These are phyloP conservation scores for Aspergillus sp. DNA, from an alignment of 2,329 filamentous ascomycete genomes.

Conservation along the genomic window DNA sequence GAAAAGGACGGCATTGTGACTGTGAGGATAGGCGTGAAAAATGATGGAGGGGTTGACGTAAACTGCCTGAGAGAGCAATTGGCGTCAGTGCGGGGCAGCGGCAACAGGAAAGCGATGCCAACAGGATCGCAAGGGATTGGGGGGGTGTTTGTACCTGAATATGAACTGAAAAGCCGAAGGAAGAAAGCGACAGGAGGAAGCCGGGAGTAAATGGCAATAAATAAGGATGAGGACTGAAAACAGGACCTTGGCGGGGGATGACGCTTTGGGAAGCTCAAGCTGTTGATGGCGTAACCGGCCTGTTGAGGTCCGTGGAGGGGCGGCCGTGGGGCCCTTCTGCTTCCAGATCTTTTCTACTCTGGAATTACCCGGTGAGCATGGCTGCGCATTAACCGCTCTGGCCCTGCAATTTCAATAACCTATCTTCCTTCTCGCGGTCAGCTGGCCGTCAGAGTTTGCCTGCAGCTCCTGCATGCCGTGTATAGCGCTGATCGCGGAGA, in stretches of 20 bases:
- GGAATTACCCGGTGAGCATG: not conserved
- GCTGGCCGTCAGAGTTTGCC: conserved; percentile 4
- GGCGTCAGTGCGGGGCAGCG: conserved; percentile 29
- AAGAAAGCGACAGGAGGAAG: conserved; percentile 3
- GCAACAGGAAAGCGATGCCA: not conserved
- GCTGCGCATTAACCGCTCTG: not conserved
- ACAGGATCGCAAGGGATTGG: not conserved
- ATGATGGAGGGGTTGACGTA: not conserved
- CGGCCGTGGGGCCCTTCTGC: conserved; percentile 13
- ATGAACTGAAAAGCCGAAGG: not conserved
- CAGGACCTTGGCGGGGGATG: conserved; percentile 10
- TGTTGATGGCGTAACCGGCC: conserved; percentile 22
- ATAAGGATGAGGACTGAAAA: conserved; percentile 12
- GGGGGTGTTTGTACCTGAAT: conserved; percentile 7
- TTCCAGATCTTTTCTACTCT: conserved; percentile 4
- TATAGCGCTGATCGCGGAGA: not conserved
- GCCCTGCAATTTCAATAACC: not conserved
- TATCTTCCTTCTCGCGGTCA: conserved; percentile 1
- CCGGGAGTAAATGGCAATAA: conserved; percentile 9
- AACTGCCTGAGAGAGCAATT: conserved; percentile 4
- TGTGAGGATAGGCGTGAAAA: not conserved
- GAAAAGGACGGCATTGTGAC: conserved; percentile 45
- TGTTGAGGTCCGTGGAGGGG: conserved; percentile 25
- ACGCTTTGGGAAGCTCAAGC: conserved; percentile 14
- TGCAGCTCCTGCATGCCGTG: not conserved